Evolutionary conservation across 495 filamentous ascomycete genomes (phyloP).

Genomic region (Extremus antarcticus): DNA sequence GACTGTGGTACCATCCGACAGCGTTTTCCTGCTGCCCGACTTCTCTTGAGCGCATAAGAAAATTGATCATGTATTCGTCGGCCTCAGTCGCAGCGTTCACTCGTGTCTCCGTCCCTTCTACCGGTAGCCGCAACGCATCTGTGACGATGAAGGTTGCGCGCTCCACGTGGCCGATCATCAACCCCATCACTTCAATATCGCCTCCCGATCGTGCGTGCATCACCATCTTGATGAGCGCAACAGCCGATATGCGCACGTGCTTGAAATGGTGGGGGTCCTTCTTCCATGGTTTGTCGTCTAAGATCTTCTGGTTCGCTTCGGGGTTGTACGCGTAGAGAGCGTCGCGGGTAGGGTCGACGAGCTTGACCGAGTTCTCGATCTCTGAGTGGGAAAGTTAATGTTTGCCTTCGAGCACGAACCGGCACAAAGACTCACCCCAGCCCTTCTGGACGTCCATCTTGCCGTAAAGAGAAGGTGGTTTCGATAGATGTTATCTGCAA

Average conservation of each 20-base stretch:
- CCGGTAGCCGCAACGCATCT: conserved; percentile 86
- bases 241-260: conserved; percentile 80
- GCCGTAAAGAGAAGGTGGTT: too few species aligned
- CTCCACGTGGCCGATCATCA: conserved; percentile 93
- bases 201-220: conserved; percentile 96
- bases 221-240: conserved; percentile 96
- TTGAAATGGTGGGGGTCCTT: conserved; percentile 86
- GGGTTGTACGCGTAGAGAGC: conserved; percentile 77
- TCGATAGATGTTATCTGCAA: background rate
- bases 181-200: conserved; percentile 87
- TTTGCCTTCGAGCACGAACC: background rate
- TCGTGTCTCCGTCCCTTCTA: conserved; percentile 94
- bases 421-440: conserved; percentile 15
- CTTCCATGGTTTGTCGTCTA: conserved; percentile 61
- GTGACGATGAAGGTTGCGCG: conserved; percentile 81
- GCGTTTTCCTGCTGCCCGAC: conserved; percentile 72
- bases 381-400: conserved; percentile 42
- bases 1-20: conserved; percentile 96
- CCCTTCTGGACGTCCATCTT: conserved; percentile 14
- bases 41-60: conserved; percentile 63
- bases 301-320: conserved; percentile 49
- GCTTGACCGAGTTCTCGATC: conserved; percentile 73
- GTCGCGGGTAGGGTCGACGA: conserved; percentile 78
- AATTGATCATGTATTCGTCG: conserved; percentile 91
- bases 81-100: conserved; percentile 93